A percentile compares a stretch with the other conserved stretches of the same genome.
phyloP scores from a whole-genome alignment of 805 yeast genomes.

The Saturnispora bothae region DNA sequence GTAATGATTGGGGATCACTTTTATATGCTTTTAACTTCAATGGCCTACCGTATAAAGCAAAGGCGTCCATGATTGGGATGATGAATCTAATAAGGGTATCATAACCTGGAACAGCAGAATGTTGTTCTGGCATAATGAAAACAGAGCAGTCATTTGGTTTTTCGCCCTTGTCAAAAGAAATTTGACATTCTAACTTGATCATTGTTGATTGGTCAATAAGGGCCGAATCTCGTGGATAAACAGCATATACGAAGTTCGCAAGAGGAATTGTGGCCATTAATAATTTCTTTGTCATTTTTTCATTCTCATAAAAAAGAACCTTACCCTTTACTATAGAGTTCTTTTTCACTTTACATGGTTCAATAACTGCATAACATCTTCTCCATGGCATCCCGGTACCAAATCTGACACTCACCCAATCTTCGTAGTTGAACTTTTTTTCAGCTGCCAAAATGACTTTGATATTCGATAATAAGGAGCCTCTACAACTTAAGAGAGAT shows the following conservation, averaged over 20 bases:
- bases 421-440: constrained; percentile 78
- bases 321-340: constrained; percentile 48
- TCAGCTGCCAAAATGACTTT: constrained; percentile 76
- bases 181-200: constrained; percentile 79
- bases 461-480: constrained; percentile 78
- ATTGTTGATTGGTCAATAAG: constrained; percentile 81
- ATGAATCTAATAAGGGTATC: constrained; percentile 78
- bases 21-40: constrained; percentile 65
- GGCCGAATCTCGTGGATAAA: constrained; percentile 79
- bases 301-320: constrained; percentile 73
- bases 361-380: constrained; percentile 82
- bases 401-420: constrained; percentile 90
- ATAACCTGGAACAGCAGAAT: constrained; percentile 72
- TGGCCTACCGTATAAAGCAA: constrained; percentile 76
- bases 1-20: constrained; percentile 48
- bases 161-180: constrained; percentile 44
- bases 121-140: constrained; percentile 75
- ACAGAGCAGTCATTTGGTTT: constrained; percentile 48
- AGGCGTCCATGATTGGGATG: constrained; percentile 66
- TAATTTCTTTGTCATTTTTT: constrained; percentile 58
- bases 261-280: constrained; percentile 71
- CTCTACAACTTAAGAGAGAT: constrained; percentile 84
- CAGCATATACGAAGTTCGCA: constrained; percentile 71
- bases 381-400: constrained; percentile 99
- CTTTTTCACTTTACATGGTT: constrained; percentile 47